These are phyloP conservation scores for Nicotiana tomentosiformis DNA, from an alignment of 257 asterid genomes.

Conservation along the genomic window DNA sequence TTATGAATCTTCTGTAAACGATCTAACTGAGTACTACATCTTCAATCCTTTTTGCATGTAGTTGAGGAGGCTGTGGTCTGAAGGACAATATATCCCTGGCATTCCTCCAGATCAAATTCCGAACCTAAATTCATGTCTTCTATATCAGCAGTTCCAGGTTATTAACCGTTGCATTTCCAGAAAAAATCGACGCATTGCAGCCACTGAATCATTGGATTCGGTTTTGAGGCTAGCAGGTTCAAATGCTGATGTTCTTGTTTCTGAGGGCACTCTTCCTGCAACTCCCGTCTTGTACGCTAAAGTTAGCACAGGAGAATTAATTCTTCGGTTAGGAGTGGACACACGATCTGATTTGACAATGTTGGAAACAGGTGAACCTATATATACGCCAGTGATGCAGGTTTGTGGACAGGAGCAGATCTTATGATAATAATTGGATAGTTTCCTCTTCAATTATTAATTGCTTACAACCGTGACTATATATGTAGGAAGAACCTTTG, in stretches of 20 bases:
- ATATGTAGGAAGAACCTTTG: constrained; percentile 78
- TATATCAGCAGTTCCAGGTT: constrained; percentile 96
- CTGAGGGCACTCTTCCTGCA: constrained; percentile 38
- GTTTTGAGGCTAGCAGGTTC: constrained; percentile 44
- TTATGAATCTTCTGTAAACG: neutral
- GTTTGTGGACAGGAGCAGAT: constrained; percentile 37
- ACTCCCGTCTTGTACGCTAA: constrained; percentile 54
- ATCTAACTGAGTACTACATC: constrained; percentile 14
- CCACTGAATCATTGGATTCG: constrained; percentile 72
- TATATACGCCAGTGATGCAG: constrained; percentile 89
- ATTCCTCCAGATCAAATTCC: constrained; percentile 82
- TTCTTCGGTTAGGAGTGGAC: constrained; percentile 88
- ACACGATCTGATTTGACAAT: constrained; percentile 61
- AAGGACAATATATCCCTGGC: constrained; percentile 89
- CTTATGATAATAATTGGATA: constrained; percentile 4
- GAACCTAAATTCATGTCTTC: constrained; percentile 82
- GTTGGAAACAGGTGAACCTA: constrained; percentile 94
- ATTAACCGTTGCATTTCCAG: constrained; percentile 95
- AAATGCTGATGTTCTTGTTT: constrained; percentile 29
- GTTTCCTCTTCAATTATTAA: constrained; percentile 13
- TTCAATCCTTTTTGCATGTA: constrained; percentile 31
- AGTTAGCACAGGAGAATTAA: constrained; percentile 66
- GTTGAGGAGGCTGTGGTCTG: constrained; percentile 92
- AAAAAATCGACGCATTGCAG: constrained; percentile 66
- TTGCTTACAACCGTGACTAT: constrained; percentile 15